Conservation (phyloP, 306 rosid species). For the Lathyrus aphaca region DNA sequence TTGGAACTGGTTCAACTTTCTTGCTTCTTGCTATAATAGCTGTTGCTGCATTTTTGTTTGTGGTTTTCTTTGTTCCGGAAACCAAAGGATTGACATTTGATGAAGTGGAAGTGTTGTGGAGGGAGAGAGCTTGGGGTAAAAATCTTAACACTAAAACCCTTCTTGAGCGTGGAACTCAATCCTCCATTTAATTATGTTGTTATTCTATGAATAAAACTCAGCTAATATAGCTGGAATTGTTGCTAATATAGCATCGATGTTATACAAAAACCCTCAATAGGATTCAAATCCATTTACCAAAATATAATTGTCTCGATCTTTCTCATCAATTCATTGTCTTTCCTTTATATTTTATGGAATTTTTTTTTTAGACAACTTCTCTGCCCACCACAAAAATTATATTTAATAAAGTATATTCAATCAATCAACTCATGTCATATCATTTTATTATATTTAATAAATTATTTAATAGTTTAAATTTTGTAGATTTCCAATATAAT, state of each 20-base stretch:
- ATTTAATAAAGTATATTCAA: too few species aligned
- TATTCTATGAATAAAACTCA: not conserved
- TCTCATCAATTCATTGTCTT: too few species aligned
- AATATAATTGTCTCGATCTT: too few species aligned
- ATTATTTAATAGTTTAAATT: too few species aligned
- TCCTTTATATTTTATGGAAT: too few species aligned
- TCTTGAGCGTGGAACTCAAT: conserved; percentile 46
- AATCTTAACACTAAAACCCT: conserved; percentile 53
- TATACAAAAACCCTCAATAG: too few species aligned
- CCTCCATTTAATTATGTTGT: not conserved
- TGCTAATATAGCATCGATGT: not conserved
- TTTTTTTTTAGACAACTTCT: too few species aligned
- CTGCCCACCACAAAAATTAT: too few species aligned
- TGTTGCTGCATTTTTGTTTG: conserved; percentile 64
- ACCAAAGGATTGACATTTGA: conserved; percentile 89
- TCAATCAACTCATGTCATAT: too few species aligned
- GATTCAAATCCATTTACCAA: too few species aligned
- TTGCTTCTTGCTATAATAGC: conserved; percentile 71
- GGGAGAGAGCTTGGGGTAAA: conserved; percentile 74
- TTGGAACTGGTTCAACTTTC: conserved; percentile 79
- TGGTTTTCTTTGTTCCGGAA: conserved; percentile 66
- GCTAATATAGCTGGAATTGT: not conserved
- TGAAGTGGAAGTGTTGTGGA: conserved; percentile 92
- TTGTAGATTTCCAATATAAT: too few species aligned
- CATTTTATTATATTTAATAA: too few species aligned